A percentile compares a stretch with the other conserved stretches of the same genome.
Conservation (phyloP, 2,329 filamentous ascomycete species). For the Talaromyces atroroseus region DNA sequence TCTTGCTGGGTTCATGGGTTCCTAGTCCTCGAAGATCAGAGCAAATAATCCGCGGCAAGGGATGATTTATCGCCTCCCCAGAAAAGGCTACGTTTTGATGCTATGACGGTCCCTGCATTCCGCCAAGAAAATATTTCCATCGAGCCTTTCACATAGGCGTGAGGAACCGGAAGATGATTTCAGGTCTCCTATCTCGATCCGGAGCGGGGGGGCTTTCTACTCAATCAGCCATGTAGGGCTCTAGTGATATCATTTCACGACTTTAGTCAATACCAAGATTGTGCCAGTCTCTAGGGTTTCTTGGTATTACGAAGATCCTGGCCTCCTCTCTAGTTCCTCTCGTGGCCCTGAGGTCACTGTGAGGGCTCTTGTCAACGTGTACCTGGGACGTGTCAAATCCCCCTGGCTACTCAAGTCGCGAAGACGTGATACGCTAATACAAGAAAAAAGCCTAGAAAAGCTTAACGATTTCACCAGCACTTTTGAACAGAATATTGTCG, state of each 20-base stretch:
- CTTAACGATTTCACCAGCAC: background rate
- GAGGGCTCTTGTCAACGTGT: conserved; percentile 3
- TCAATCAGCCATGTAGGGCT: background rate
- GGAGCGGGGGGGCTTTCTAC: background rate
- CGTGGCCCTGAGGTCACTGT: conserved; percentile 3
- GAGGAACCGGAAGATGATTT: background rate
- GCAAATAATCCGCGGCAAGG: conserved; percentile 12
- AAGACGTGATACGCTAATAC: background rate
- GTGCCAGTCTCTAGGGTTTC: background rate
- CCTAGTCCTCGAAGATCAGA: background rate
- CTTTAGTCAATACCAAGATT: conserved; percentile 3
- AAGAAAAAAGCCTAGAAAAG: background rate
- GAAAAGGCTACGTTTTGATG: conserved; percentile 2
- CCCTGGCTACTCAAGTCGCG: background rate
- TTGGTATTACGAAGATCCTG: conserved; percentile 11
- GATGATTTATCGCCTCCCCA: background rate
- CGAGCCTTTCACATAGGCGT: conserved; percentile 1
- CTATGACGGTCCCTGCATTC: conserved; percentile 10
- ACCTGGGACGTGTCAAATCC: background rate
- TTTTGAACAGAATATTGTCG: background rate
- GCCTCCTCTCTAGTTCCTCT: background rate
- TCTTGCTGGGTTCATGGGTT: background rate
- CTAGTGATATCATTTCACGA: conserved; percentile 1
- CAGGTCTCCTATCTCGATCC: background rate
- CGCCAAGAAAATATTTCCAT: conserved; percentile 10